Percentiles rank a stretch among this genome's conserved stretches.
These are phyloP conservation scores for Thermochaetoides thermophila DNA, from an alignment of 495 filamentous ascomycete species.

Conservation along the genomic window DNA sequence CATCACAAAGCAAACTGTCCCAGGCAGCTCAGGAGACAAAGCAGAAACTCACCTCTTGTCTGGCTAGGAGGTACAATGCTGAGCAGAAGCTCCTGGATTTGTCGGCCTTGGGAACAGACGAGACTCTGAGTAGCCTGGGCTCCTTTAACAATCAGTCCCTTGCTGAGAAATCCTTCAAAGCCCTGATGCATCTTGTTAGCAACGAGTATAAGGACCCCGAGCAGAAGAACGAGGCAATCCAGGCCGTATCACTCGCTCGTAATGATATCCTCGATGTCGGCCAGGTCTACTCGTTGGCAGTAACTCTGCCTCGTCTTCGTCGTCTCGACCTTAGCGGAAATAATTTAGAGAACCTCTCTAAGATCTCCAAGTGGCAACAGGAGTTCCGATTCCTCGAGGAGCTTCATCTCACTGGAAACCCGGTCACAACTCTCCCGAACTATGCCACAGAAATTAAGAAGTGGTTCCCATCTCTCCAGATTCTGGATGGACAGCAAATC, in stretches of 20 bases:
- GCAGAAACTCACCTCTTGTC: no score
- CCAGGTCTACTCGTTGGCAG: constrained; percentile 54
- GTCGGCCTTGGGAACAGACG: constrained; percentile 55
- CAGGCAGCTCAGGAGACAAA: no score
- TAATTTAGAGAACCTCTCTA: constrained; percentile 48
- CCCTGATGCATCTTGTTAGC: constrained; percentile 69
- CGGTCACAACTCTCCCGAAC: constrained; percentile 44
- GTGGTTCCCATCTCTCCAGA: constrained; percentile 66
- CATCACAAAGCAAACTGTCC: background rate
- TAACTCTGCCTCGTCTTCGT: constrained; percentile 65
- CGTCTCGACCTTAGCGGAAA: constrained; percentile 78
- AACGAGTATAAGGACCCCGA: constrained; percentile 48
- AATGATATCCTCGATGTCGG: constrained; percentile 58
- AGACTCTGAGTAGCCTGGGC: constrained; percentile 50
- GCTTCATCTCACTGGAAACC: constrained; percentile 62
- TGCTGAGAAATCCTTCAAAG: constrained; percentile 80
- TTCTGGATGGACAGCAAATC: constrained; percentile 55
- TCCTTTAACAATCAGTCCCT: constrained; percentile 56
- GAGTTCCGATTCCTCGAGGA: constrained; percentile 66
- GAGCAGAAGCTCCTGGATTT: constrained; percentile 64
- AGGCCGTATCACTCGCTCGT: constrained; percentile 60
- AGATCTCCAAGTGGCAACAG: constrained; percentile 64
- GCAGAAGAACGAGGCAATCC: constrained; percentile 55
- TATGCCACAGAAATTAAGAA: constrained; percentile 57
- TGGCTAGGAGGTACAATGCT: constrained; percentile 57